Evolutionary conservation across 2,329 filamentous ascomycete genomes (phyloP).

Genomic region (Fusarium incarnatum): DNA sequence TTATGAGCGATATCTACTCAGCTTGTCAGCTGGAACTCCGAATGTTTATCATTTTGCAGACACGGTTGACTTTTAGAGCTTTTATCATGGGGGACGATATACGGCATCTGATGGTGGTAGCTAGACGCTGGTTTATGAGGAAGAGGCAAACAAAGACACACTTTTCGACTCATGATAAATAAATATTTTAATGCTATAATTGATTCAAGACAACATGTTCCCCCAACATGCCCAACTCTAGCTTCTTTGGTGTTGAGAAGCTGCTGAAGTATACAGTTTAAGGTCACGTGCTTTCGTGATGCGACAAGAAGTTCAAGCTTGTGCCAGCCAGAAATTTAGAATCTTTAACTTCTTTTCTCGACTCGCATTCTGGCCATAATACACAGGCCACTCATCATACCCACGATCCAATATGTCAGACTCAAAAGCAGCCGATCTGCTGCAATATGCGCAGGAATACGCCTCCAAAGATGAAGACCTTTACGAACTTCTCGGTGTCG

Average conservation of each 20-base stretch:
- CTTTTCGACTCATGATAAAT: not conserved
- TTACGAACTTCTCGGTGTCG: constrained; percentile 79
- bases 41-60: constrained; percentile 59
- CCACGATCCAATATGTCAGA: constrained; percentile 45
- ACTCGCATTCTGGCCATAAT: not conserved
- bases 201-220: no score
- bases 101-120: not conserved
- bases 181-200: not conserved
- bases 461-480: constrained; percentile 76
- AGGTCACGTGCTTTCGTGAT: constrained; percentile 39
- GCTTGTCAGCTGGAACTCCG: constrained; percentile 57
- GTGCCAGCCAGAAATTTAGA: not conserved
- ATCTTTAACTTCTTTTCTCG: not conserved
- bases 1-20: constrained; percentile 62
- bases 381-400: not conserved
- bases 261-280: not conserved
- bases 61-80: constrained; percentile 13
- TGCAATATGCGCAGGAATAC: constrained; percentile 67
- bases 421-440: constrained; percentile 60
- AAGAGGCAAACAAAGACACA: not conserved
- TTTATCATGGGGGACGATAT: not conserved
- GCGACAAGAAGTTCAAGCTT: constrained; percentile 15
- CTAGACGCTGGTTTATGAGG: not conserved
- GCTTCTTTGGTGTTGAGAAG: not conserved
- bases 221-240: no score